Percentiles rank a stretch among this genome's conserved stretches.
phyloP scores from a whole-genome alignment of 2,329 filamentous ascomycete genomes.

The Thyridium curvatum region DNA sequence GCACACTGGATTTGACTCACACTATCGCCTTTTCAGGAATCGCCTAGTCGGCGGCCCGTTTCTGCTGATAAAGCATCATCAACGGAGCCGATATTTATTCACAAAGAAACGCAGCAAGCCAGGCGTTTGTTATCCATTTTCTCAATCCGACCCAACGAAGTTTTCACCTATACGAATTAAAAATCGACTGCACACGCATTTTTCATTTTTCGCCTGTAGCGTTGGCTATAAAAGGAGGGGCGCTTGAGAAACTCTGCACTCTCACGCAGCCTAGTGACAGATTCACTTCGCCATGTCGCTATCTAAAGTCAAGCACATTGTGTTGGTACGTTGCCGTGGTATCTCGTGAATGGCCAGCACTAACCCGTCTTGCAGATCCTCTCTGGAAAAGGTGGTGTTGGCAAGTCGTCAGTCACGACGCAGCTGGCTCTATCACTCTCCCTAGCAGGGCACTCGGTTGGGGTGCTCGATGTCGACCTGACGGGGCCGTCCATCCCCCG shows the following conservation, averaged over 20 bases:
- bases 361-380: constrained; percentile 50
- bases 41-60: no score
- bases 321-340: constrained; percentile 42
- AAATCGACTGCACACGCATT: no score
- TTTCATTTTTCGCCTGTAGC: no score
- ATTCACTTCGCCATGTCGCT: constrained; percentile 48
- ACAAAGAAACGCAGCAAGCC: no score
- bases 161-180: no score
- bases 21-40: no score
- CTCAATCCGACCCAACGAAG: no score
- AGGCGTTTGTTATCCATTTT: no score
- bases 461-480: constrained; percentile 92
- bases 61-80: constrained; percentile 1
- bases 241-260: no score
- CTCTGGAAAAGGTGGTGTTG: constrained; percentile 95
- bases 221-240: no score
- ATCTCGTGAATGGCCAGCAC: neutral
- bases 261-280: neutral
- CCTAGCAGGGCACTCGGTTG: constrained; percentile 79
- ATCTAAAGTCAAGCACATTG: constrained; percentile 67
- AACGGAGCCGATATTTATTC: no score
- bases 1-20: no score
- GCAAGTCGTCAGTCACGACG: constrained; percentile 96
- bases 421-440: constrained; percentile 89
- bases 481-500: constrained; percentile 95